Evolutionary conservation across 2,329 filamentous ascomycete genomes (phyloP), one percentile per base, ranked within the genome.

Genomic region (Xylaria sp.): DNA sequence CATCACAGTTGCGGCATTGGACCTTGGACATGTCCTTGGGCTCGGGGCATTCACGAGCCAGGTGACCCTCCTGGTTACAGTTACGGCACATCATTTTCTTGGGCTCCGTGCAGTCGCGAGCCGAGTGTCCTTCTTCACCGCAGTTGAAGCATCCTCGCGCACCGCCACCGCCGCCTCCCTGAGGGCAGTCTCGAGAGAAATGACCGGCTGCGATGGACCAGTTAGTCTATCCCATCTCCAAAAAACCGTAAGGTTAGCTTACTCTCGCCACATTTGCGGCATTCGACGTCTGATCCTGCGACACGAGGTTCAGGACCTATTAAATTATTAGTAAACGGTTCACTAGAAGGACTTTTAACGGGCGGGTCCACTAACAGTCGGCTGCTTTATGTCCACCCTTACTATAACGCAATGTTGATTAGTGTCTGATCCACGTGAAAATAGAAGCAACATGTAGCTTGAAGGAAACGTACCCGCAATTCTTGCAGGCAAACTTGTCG

Each of bases 401-500:
- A 8, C 84, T 77, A 68, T 48, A 71, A 1, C 48, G 66, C 27
- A 35, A 55, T 9, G 0, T 40, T 71, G 68, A 50, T 73, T 63
- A 67, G 65, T 25, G 27, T 54, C 40, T 23, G 29, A 13, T 5
- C 13, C 32, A 25, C 47, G 1, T 23, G 5, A 18, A 40, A 25
- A 6, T 29, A 32, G 21, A 60, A 27, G 4, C n/a, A 25, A 53
- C 44, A 18, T 6, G 10, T 10, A 57, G 29, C 21, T 48, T 32
- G 23, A 18, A 40, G 18, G 21, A 25, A 72, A 84, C 83, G 86
- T 76, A 77, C 75, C 72, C 87, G 82, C 90, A 92, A 77, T 92
- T 92, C 77, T 86, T 88, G 85, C 91, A 92, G 8, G 88, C 88
- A 72, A 86, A 90, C 65, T 84, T 89, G 81, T 91, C 87, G 35